Conservation (phyloP, 305 asterid species). For the Rubia occidens region DNA sequence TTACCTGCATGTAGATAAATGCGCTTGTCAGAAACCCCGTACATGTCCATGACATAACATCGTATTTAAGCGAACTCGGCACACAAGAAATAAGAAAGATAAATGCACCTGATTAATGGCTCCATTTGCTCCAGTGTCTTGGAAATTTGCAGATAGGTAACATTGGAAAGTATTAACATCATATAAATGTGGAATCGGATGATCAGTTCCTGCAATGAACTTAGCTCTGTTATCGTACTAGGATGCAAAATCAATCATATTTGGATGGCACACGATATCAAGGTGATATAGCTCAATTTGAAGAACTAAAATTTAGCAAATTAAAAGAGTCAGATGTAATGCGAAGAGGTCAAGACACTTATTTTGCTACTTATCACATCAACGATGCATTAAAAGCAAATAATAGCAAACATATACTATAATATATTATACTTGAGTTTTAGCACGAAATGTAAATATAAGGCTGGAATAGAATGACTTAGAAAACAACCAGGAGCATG, state of each 20-base stretch:
- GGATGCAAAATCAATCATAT: not conserved
- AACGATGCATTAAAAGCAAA: not conserved
- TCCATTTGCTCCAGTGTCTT: slow-evolving; percentile 51
- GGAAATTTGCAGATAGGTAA: slow-evolving; percentile 58
- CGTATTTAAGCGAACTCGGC: not conserved
- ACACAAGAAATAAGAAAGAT: not conserved
- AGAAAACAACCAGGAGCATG: not conserved
- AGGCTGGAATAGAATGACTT: not conserved
- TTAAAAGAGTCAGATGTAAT: not conserved
- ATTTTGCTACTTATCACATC: not conserved
- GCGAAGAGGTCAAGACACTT: not conserved
- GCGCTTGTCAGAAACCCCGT: not conserved
- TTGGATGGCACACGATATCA: not conserved
- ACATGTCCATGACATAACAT: not conserved
- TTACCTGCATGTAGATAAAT: slow-evolving; percentile 34
- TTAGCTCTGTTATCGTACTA: slow-evolving; percentile 10
- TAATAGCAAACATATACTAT: not conserved
- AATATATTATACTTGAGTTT: not conserved
- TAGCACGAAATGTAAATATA: not conserved
- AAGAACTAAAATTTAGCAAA: not conserved
- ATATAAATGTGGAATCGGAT: slow-evolving; percentile 63
- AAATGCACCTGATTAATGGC: slow-evolving; percentile 67
- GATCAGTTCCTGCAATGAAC: slow-evolving; percentile 69
- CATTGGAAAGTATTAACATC: slow-evolving; percentile 80
- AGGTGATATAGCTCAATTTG: not conserved